Evolutionary conservation across 768 basidiomycete genomes (phyloP).

Genomic region (Tulasnella sp.): DNA sequence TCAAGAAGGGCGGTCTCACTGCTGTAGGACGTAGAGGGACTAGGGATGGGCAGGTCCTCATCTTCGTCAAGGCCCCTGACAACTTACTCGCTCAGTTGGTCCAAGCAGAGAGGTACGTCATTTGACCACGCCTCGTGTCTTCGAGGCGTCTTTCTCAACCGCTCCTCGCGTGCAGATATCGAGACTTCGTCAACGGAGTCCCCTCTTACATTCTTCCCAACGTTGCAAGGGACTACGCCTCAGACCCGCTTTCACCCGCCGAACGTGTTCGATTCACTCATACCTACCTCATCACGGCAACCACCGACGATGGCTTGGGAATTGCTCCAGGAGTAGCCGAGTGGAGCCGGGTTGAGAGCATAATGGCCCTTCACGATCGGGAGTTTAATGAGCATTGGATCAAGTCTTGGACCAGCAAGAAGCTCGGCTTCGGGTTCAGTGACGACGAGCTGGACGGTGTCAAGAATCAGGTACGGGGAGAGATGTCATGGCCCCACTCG

Average conservation of each 20-base stretch:
- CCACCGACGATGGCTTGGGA: conserved; percentile 77
- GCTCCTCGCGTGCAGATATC: conserved; percentile 45
- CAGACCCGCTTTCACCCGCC: conserved; percentile 52
- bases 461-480: conserved; percentile 57
- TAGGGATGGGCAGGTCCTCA: conserved; percentile 64
- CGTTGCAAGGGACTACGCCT: conserved; percentile 32
- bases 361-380: conserved; percentile 81
- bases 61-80: conserved; percentile 70
- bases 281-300: conserved; percentile 62
- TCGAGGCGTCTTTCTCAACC: background rate
- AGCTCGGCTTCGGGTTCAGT: conserved; percentile 49
- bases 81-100: conserved; percentile 60
- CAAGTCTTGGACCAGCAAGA: conserved; percentile 62
- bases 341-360: conserved; percentile 77
- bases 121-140: background rate
- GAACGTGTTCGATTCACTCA: conserved; percentile 80
- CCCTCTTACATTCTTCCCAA: conserved; percentile 50
- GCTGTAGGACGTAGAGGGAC: conserved; percentile 77
- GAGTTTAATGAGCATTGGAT: conserved; percentile 78
- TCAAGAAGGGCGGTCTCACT: conserved; percentile 59
- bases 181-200: conserved; percentile 72
- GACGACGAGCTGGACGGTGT: conserved; percentile 60
- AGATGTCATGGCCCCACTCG: background rate
- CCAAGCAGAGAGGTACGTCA: conserved; percentile 64
- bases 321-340: conserved; percentile 64